Base-by-base conservation (phyloP, 305 asterid genomes). In the Petunia hybrid region DNA sequence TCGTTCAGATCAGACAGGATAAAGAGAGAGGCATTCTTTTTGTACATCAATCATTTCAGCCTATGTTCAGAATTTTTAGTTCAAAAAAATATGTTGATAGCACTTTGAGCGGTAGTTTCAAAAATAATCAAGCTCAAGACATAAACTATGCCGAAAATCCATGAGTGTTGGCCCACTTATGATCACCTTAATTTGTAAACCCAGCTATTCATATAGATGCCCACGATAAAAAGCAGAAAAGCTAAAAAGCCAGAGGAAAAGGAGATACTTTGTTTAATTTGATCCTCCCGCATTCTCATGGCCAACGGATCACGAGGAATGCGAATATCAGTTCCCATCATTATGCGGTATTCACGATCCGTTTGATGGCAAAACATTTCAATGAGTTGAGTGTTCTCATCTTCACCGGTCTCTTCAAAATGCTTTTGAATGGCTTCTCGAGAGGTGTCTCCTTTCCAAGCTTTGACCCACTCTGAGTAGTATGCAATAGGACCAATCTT, bases 391-490 rank as follows among this genome's bases (percentile, higher is more conserved):
- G 89, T 83, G 89, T 88, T 95, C 87, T 94, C 99, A 84, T 94
- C 98, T 92, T 95, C 99, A 80, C 98, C 97, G 1, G 99, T 95
- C 91, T 95, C 99, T 87, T 95, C 98, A 86, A 86, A 92, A 89
- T 95, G 99, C 85, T 88, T 92, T 85, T 91, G 93, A 62, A 95
- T 88, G 66, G 98, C 98, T 85, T 94, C 98, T 8, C 89, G 85
- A 38, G 98, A 92, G 35, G 98, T 94, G 88, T 95, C 98, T 82
- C 87, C 88, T 86, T 87, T 91, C 99, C 98, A 95, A 56, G 92
- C 95, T 85, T 85, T 14, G 61, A 95, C 98, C 99, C 99, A 95
- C 81, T 94, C 98, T 1, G 99, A 95, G 85, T 91, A 95, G 87
- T 90, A 95, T 35, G 99, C 98, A 0, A 95, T 70, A 31, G 98